Base-by-base conservation (phyloP, 768 basidiomycete species). In the Strobilomyces dryophilus region DNA sequence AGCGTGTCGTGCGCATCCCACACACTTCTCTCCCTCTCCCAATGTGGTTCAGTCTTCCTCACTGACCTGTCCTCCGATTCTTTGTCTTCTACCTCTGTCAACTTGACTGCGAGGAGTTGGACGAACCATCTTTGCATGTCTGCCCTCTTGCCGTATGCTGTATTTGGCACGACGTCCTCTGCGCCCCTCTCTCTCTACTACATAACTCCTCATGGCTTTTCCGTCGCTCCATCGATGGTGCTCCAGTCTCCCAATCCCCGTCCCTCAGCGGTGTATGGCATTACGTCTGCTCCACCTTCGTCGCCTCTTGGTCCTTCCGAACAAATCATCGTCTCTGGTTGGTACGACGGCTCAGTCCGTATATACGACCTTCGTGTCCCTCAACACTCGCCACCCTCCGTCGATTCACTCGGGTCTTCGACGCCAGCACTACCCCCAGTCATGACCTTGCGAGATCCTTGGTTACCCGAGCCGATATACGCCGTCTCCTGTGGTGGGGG, bases 291-390 rank as follows among this genome's bases (percentile, higher is more conserved):
- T 8, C 84, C 87, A 1, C 74, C 76, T 0, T 75, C 80, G 26
- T 83, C 84, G 20, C 80, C 84, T 1, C 83, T 85, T 78, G 89
- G 89, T 4, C 70, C 79, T 2, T 86, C 87, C 4, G 81, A 86
- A 17, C 77, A 89, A 61, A 78, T 89, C 18, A 51, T 93, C 21
- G 76, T 89, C 35, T 85, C 87, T 1, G 91, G 89, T 1, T 92
- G 90, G 89, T 92, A 82, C 66, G 88, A 93, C 63, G 85, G 90
- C 11, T 66, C 76, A 45, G 85, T 89, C 32, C 77, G 80, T 35
- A 77, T 89, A 47, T 84, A 90, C 68, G 91, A 92, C 66, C 76
- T 92, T 37, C 87, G 90, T 24, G 74, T 80, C 17, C 18, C 64
- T 9, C 26, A 41, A 18, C 69, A 70, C 26, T 61, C 66, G 0